Percentiles rank a stretch among this genome's conserved stretches.
phyloP scores from a whole-genome alignment of 345 rosid genomes.

The Hypericum androsaemum region DNA sequence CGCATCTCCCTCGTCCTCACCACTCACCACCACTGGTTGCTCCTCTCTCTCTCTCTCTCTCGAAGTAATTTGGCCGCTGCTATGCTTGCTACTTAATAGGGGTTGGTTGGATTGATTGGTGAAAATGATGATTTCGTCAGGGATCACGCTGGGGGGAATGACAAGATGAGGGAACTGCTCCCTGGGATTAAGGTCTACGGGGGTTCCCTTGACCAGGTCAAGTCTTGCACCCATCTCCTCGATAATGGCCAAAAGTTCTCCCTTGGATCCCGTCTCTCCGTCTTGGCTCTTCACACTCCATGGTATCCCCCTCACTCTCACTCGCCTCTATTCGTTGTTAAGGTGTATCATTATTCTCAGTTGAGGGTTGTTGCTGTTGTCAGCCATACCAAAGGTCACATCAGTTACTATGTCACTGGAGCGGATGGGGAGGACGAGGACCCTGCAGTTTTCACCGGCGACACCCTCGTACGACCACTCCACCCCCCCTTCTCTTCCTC shows the following conservation, averaged over 20 bases:
- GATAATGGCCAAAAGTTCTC: conserved; percentile 60
- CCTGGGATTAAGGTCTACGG: conserved; percentile 80
- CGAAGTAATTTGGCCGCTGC: not conserved
- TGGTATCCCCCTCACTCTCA: conserved; percentile 32
- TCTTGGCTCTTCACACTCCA: conserved; percentile 80
- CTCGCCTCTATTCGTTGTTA: not conserved
- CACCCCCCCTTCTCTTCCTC: too few species aligned
- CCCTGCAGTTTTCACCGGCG: conserved; percentile 86
- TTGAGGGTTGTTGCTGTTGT: conserved; percentile 5
- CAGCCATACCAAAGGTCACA: conserved; percentile 91
- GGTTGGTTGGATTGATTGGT: too few species aligned
- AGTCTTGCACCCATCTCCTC: conserved; percentile 62
- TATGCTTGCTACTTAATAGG: too few species aligned
- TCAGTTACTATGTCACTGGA: conserved; percentile 64
- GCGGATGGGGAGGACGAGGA: conserved; percentile 34
- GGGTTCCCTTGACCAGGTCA: conserved; percentile 76
- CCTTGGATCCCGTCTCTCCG: conserved; percentile 40
- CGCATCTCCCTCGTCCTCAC: conserved; percentile 66
- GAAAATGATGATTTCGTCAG: conserved; percentile 14
- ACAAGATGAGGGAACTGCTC: conserved; percentile 55
- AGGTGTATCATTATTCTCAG: not conserved
- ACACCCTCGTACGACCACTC: conserved; percentile 53
- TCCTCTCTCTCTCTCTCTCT: not conserved
- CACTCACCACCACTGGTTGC: conserved; percentile 88
- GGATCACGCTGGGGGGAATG: conserved; percentile 97